A percentile compares a stretch with the other conserved stretches of the same genome.
phyloP scores from a whole-genome alignment of 1,139 yeast species.

The Geotrichum europaeum region DNA sequence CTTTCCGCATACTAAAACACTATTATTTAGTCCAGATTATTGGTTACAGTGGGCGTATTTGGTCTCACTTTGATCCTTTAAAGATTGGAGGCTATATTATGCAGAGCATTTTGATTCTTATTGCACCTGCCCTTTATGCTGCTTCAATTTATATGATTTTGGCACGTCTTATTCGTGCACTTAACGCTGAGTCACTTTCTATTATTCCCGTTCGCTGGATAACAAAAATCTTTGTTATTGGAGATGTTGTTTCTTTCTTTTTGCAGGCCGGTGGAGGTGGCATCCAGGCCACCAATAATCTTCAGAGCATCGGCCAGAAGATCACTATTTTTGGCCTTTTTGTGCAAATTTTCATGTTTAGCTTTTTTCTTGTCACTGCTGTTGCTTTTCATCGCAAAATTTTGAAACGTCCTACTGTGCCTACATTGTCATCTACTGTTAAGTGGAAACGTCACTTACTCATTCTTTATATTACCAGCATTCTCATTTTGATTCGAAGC shows the following conservation, averaged over 20 bases:
- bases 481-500: background rate
- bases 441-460: background rate
- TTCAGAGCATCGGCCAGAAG: background rate
- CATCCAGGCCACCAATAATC: background rate
- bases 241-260: slow-evolving; percentile 41
- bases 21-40: background rate
- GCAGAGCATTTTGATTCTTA: slow-evolving; percentile 37
- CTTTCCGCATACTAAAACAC: background rate
- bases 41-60: background rate
- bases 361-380: background rate
- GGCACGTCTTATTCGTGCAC: slow-evolving; percentile 34
- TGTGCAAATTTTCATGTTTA: background rate
- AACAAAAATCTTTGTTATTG: slow-evolving; percentile 42
- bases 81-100: slow-evolving; percentile 28
- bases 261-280: slow-evolving; percentile 45
- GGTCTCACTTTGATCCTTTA: background rate
- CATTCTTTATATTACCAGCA: background rate
- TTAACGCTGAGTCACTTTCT: slow-evolving; percentile 32
- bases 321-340: background rate
- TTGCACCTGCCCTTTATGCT: slow-evolving; percentile 44
- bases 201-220: slow-evolving; percentile 34
- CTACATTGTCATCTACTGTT: background rate
- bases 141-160: slow-evolving; percentile 44
- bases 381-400: background rate
- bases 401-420: slow-evolving; percentile 15